Evolutionary conservation across 148 eudicot genomes (phyloP).

Genomic region (Vaccinium vitisidaea): DNA sequence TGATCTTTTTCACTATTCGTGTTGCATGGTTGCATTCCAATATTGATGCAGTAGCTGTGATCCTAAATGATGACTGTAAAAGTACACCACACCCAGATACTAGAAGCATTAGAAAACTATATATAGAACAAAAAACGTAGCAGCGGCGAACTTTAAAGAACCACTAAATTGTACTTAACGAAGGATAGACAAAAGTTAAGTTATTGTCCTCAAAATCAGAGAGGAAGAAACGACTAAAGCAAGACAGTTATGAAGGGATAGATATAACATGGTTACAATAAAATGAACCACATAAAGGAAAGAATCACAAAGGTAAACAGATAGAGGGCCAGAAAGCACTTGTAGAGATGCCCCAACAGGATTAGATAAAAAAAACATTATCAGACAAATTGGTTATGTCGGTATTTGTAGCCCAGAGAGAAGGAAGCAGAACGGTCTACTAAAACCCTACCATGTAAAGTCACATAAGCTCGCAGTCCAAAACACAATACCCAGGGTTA

Average conservation of each 20-base stretch:
- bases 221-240: constrained; percentile 5
- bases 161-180: background rate
- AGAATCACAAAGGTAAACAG: background rate
- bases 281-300: background rate
- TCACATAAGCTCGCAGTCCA: background rate
- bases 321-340: background rate
- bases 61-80: constrained; percentile 78
- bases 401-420: background rate
- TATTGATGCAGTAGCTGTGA: constrained; percentile 80
- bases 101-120: background rate
- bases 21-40: constrained; percentile 86
- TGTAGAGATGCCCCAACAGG: background rate
- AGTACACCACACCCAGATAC: constrained; percentile 10
- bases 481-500: background rate
- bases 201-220: background rate
- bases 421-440: background rate
- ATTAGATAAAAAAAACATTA: background rate
- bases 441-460: background rate
- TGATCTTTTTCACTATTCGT: constrained; percentile 83
- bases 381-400: background rate
- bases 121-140: background rate
- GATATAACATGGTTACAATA: background rate
- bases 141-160: background rate
- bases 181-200: background rate
- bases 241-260: background rate